Conservation (phyloP, 1,284 basidiomycete species). For the Tranzscheliella williamsii region DNA sequence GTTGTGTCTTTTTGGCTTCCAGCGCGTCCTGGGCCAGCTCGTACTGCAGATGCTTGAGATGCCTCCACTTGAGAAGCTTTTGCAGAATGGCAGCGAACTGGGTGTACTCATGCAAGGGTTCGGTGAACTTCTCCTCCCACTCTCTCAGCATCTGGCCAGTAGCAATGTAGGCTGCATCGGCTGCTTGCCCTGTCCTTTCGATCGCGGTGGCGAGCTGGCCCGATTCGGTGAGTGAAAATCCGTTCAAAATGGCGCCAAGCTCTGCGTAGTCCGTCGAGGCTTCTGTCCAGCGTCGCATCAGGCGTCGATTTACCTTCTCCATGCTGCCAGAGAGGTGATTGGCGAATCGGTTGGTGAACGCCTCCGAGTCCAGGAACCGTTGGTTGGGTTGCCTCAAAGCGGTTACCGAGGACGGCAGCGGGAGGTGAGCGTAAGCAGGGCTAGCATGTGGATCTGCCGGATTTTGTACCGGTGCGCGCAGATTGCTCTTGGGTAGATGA, state of each 20-base stretch:
- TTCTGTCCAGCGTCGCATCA: slow-evolving; percentile 92
- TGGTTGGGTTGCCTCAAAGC: slow-evolving; percentile 48
- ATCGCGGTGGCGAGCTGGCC: slow-evolving; percentile 75
- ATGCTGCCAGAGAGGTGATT: slow-evolving; percentile 85
- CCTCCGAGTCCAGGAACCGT: slow-evolving; percentile 91
- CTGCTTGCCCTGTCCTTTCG: slow-evolving; percentile 91
- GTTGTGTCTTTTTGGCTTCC: slow-evolving; percentile 80
- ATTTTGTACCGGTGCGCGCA: slow-evolving; percentile 92
- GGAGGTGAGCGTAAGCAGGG: slow-evolving; percentile 78
- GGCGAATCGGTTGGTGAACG: slow-evolving; percentile 94
- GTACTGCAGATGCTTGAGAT: slow-evolving; percentile 97
- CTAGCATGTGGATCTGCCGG: slow-evolving; percentile 79
- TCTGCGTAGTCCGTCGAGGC: slow-evolving; percentile 88
- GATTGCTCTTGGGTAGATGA: slow-evolving; percentile 86
- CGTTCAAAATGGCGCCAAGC: slow-evolving; percentile 91
- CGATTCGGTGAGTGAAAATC: slow-evolving; percentile 85
- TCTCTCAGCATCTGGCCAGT: slow-evolving; percentile 68
- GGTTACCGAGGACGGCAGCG: slow-evolving; percentile 71
- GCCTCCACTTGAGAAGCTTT: slow-evolving; percentile 87
- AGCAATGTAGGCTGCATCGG: slow-evolving; percentile 89
- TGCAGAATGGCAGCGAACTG: slow-evolving; percentile 95
- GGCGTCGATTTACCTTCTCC: slow-evolving; percentile 91
- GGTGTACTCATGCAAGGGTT: slow-evolving; percentile 91
- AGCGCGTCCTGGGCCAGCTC: slow-evolving; percentile 93
- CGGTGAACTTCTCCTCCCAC: slow-evolving; percentile 77